A percentile compares a stretch with the other conserved stretches of the same genome.
Conservation (phyloP, 345 rosid genomes). For the Gynandropsis gynandra region DNA sequence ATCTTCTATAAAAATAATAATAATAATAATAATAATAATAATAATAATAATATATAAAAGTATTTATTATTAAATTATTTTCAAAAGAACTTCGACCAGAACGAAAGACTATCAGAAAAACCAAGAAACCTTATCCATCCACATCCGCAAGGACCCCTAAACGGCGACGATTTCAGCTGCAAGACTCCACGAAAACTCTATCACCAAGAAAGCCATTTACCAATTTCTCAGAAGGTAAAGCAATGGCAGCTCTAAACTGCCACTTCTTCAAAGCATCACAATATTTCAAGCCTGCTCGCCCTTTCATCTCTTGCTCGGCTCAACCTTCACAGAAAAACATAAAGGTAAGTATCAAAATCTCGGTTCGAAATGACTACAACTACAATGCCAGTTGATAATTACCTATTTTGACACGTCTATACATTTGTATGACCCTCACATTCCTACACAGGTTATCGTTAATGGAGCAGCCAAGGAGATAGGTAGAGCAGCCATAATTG, state of each 20-base stretch:
- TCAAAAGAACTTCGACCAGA: too few relatives aligned
- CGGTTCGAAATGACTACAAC: too few relatives aligned
- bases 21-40: too few relatives aligned
- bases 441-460: constrained; percentile 44
- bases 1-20: too few relatives aligned
- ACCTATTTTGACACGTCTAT: constrained; percentile 1
- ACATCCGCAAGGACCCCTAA: too few relatives aligned
- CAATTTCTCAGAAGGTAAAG: constrained; percentile 13
- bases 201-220: constrained; percentile 15
- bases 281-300: constrained; percentile 29
- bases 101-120: too few relatives aligned
- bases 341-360: constrained; percentile 43
- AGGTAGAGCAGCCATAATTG: constrained; percentile 52
- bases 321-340: constrained; percentile 74
- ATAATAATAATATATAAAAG: too few relatives aligned
- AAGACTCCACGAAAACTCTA: constrained; percentile 13
- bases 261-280: constrained; percentile 25
- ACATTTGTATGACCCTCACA: constrained; percentile 1
- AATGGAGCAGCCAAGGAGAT: constrained; percentile 95
- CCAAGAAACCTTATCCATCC: too few relatives aligned
- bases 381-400: too few relatives aligned
- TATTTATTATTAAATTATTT: too few relatives aligned
- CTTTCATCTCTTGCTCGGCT: constrained; percentile 50
- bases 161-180: not conserved
- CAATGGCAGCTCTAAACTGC: constrained; percentile 60